phyloP scores from a whole-genome alignment of 176 grass and related monocot species.

The Themeda triandra region DNA sequence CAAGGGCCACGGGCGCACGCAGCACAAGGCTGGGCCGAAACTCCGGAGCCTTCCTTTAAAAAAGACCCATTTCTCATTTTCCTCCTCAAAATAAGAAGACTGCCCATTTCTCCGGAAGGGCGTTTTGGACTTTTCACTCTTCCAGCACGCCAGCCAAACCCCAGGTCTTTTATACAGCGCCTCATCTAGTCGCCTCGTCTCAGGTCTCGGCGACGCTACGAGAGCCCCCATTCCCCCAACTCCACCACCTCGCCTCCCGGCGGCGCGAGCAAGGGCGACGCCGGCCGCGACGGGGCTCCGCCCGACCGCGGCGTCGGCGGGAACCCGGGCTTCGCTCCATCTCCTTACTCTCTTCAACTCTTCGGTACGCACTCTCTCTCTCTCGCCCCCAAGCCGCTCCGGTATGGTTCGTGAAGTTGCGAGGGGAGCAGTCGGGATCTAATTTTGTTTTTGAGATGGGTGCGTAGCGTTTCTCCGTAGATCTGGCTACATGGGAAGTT shows the following conservation, averaged over 20 bases:
- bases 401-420: background rate
- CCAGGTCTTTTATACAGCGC: background rate
- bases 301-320: conserved; percentile 12
- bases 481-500: background rate
- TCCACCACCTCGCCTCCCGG: background rate
- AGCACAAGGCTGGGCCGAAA: background rate
- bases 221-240: background rate
- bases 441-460: background rate
- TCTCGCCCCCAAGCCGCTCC: background rate
- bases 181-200: background rate
- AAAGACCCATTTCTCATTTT: background rate
- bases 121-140: background rate
- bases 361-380: background rate
- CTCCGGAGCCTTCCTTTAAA: background rate
- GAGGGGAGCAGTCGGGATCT: background rate
- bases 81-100: background rate
- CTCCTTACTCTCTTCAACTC: background rate
- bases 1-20: background rate
- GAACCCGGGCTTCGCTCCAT: background rate
- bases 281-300: conserved; percentile 12
- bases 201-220: background rate
- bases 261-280: background rate
- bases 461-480: background rate
- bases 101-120: background rate
- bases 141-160: background rate